Conservation (phyloP, 768 basidiomycete species). For the Termitomyces heimii region DNA sequence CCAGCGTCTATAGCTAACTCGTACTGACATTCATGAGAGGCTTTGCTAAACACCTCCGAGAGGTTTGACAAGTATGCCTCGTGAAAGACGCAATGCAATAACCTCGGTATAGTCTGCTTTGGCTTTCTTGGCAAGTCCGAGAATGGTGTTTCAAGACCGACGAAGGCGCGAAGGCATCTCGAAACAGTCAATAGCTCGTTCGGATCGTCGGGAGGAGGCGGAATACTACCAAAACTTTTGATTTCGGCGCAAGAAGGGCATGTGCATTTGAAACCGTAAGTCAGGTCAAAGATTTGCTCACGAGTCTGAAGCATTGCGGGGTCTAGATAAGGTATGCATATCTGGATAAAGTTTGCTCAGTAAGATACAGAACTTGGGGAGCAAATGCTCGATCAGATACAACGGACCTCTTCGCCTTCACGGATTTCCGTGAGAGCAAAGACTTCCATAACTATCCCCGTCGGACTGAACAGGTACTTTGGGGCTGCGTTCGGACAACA, state of each 20-base stretch:
- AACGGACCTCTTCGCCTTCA: conserved; percentile 58
- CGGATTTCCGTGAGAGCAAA: conserved; percentile 54
- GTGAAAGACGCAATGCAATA: conserved; percentile 39
- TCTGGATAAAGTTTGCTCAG: conserved; percentile 32
- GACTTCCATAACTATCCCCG: conserved; percentile 52
- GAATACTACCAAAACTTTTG: conserved; percentile 28
- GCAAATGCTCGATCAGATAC: background rate
- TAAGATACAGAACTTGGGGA: background rate
- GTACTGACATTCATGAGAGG: conserved; percentile 65
- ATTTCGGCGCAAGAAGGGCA: conserved; percentile 55
- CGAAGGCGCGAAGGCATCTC: conserved; percentile 29
- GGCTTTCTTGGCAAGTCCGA: conserved; percentile 23
- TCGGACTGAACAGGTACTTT: conserved; percentile 43
- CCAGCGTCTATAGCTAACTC: conserved; percentile 48
- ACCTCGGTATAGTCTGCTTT: conserved; percentile 31
- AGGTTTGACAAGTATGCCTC: conserved; percentile 53
- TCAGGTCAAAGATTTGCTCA: conserved; percentile 48
- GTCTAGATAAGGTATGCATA: conserved; percentile 73
- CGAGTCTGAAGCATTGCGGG: conserved; percentile 65
- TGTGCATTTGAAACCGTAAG: conserved; percentile 63
- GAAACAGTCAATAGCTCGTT: conserved; percentile 24
- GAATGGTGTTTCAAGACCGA: conserved; percentile 23
- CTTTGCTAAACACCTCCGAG: conserved; percentile 58
- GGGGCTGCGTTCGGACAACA: conserved; percentile 69
- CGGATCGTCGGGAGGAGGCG: conserved; percentile 29